phyloP scores from a whole-genome alignment of 2,329 filamentous ascomycete species.

The Penicillium fuscoglaucum region DNA sequence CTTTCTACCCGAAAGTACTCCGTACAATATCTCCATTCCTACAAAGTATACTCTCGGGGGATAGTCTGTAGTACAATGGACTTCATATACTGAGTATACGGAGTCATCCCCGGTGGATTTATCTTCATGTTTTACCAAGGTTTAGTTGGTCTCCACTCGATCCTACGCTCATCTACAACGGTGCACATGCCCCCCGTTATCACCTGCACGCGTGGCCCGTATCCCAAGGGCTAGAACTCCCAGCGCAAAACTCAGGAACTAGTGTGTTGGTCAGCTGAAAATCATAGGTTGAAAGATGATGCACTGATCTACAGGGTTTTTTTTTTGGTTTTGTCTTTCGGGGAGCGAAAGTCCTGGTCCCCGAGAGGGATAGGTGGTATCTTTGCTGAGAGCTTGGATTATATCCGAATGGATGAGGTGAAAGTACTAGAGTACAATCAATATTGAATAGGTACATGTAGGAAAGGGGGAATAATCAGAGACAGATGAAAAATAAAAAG shows the following conservation, averaged over 20 bases:
- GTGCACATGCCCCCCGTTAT: neutral
- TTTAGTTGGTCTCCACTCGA: neutral
- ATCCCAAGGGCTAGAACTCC: slow-evolving; percentile 19
- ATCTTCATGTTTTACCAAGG: too few species aligned
- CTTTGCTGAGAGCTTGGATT: neutral
- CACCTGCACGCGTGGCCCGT: slow-evolving; percentile 8
- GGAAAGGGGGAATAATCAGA: neutral
- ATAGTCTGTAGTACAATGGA: too few species aligned
- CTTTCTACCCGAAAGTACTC: neutral
- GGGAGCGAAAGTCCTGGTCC: slow-evolving; percentile 17
- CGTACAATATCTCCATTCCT: too few species aligned
- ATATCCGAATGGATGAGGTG: neutral
- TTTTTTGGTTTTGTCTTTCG: slow-evolving; percentile 1
- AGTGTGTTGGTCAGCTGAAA: neutral
- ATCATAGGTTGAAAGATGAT: neutral
- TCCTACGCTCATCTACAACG: slow-evolving; percentile 10
- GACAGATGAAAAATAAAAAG: neutral
- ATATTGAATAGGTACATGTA: neutral
- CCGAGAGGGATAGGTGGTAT: slow-evolving; percentile 12
- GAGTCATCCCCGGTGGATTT: too few species aligned
- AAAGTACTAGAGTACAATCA: neutral
- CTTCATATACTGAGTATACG: too few species aligned
- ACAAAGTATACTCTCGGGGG: too few species aligned
- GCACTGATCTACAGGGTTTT: slow-evolving; percentile 21
- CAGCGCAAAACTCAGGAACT: neutral